Evolutionary conservation across 768 basidiomycete genomes (phyloP), one percentile per base, ranked within the genome.

Genomic region (Cystofilobasidium macerans): DNA sequence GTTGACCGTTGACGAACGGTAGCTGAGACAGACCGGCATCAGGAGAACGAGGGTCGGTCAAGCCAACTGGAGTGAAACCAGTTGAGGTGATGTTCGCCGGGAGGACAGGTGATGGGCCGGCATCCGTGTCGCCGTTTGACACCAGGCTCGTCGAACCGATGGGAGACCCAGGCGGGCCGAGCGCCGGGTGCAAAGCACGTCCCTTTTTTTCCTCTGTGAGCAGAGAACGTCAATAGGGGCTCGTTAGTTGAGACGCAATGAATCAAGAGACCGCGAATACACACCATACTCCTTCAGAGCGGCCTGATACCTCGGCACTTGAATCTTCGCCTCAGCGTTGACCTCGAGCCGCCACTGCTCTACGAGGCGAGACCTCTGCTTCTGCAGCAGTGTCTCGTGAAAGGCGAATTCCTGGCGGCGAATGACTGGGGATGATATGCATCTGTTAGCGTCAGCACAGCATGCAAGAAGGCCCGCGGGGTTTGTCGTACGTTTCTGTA

Each of bases 351-450:
- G 78, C 5, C 97, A 81, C 71, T 86, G 82, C 6, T 76, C 78
- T 4, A 95, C 77, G 0, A 89, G 76, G 33, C 81, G 80, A 0
- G 86, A 85, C 74, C 91, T 87, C 53, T 84, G 80, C 63, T 84
- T 80, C 0, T 80, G 79, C 6, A 93, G 78, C 32, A 87, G 78
- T 47, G 80, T 79, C 62, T 82, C 80, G 71, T 93, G 90, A 12
- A 87, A 86, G 0, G 76, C 72, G 77, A 86, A 92, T 16, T 92
- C 83, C n/a, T 88, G 87, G 9, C 90, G 84, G 74, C 91, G 91
- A 75, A 92, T 87, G 54, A 97, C 82, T 85, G 95, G 13, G n/a
- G 16, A 32, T 12, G 73, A 36, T 32, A n/a, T 57, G 35, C 56
- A 36, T 9, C 24, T 61, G 35, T 28, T 33, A 30, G 32, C 40